These are phyloP conservation scores for Chernovozyma aurita DNA, from an alignment of 1,139 yeast genomes.

Conservation along the genomic window DNA sequence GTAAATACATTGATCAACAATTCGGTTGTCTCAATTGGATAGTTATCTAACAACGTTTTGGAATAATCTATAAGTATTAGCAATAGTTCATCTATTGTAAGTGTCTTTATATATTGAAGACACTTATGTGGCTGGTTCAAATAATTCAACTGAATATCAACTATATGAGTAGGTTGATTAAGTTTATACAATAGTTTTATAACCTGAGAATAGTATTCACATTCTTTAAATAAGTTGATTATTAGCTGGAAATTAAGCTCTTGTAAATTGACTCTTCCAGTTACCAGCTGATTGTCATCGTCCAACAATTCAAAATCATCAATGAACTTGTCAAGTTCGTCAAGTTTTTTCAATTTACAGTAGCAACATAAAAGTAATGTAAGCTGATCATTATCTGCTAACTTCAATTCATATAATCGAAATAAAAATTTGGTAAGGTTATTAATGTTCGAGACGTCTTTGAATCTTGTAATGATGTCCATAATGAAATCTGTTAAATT, in stretches of 20 bases:
- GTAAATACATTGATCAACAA: constrained; percentile 83
- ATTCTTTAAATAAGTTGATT: constrained; percentile 71
- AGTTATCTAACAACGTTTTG: constrained; percentile 55
- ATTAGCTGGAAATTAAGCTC: constrained; percentile 68
- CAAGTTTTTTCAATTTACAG: constrained; percentile 67
- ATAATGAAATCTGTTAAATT: constrained; percentile 53
- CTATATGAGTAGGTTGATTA: constrained; percentile 71
- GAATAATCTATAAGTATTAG: constrained; percentile 67
- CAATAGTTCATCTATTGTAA: constrained; percentile 75
- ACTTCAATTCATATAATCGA: constrained; percentile 43
- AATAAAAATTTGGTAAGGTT: constrained; percentile 65
- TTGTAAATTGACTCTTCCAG: constrained; percentile 17
- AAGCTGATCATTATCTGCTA: constrained; percentile 73
- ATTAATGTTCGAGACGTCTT: constrained; percentile 74
- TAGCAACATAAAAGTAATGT: constrained; percentile 78
- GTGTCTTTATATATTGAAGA: constrained; percentile 60
- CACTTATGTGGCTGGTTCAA: constrained; percentile 60
- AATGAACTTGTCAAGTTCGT: constrained; percentile 58
- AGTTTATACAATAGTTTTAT: constrained; percentile 65
- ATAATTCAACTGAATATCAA: constrained; percentile 70
- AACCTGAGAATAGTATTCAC: constrained; percentile 67
- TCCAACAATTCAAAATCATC: constrained; percentile 30
- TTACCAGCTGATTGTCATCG: constrained; percentile 8
- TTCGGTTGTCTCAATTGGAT: constrained; percentile 81
- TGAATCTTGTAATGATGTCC: constrained; percentile 75